These are phyloP conservation scores for Scedosporium boydii DNA, from an alignment of 2,329 filamentous ascomycete genomes.

Conservation along the genomic window DNA sequence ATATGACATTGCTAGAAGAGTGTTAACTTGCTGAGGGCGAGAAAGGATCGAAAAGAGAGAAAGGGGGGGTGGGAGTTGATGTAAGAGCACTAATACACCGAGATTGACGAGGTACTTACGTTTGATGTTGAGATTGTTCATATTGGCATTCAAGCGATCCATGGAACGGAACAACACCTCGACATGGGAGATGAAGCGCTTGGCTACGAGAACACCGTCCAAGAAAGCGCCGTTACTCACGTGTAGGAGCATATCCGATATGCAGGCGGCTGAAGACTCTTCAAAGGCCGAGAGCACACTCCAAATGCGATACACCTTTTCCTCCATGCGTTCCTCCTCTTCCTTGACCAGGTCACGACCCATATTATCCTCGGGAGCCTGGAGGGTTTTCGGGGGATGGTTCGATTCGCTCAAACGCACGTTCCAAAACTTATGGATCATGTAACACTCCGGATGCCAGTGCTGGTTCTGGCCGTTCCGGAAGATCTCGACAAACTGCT, in stretches of 20 bases:
- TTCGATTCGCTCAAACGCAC: constrained; percentile 66
- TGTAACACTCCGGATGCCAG: constrained; percentile 99
- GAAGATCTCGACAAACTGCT: constrained; percentile 98
- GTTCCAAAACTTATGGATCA: constrained; percentile 99
- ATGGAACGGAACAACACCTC: constrained; percentile 85
- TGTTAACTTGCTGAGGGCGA: constrained; percentile 6
- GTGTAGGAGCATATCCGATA: constrained; percentile 97
- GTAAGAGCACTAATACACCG: neutral
- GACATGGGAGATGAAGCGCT: constrained; percentile 92
- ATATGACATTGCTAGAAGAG: constrained; percentile 65
- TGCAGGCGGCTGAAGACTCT: constrained; percentile 94
- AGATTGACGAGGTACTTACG: neutral
- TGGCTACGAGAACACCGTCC: constrained; percentile 88
- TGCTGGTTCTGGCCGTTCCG: constrained; percentile 97
- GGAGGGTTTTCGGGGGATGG: constrained; percentile 33
- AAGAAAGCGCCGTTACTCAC: constrained; percentile 97
- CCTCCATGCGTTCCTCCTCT: constrained; percentile 90
- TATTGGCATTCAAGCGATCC: constrained; percentile 70
- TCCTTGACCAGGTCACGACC: constrained; percentile 68
- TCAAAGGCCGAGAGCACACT: constrained; percentile 95
- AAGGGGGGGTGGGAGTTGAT: neutral
- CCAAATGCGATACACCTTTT: constrained; percentile 97
- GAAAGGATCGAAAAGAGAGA: neutral
- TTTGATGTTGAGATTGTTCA: constrained; percentile 28
- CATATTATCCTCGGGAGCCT: constrained; percentile 38